Evolutionary conservation across 2,329 filamentous ascomycete genomes (phyloP), one percentile per base, ranked within the genome.

Genomic region (Pestalotiopsis sp.): DNA sequence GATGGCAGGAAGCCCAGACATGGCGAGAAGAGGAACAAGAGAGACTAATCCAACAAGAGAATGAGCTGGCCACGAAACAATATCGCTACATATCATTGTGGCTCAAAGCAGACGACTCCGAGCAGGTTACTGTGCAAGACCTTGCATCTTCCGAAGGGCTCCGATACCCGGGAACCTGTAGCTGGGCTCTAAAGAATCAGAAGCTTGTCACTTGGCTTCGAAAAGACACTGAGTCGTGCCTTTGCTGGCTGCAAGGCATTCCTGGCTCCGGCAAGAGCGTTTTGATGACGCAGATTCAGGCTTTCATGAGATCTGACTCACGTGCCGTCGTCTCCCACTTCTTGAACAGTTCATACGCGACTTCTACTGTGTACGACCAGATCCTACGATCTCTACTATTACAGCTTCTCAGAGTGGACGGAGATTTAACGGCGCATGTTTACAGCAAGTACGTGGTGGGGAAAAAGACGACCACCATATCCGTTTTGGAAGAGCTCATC

Each of bases 241-340:
- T 76, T 22, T n/a, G 80, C 0, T 76, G 74, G 71, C 71, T 81
- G 0, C 75, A 79, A 5, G 80, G 80, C 0, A 69, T 67, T 2
- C 76, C 78, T 0, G 80, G 80, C 0, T 73, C 74, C 0, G 80
- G 80, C 0, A 82, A 82, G 62, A 82, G 78, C 38, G 74, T 80
- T 0, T 56, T 81, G 2, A 61, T 74, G 9, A 69, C 72, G 0
- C 74, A 77, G 22, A 67, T 82, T 6, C 64, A 72, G 7, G 72
- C 55, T 1, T 81, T 79, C 38, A 70, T 80, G 4, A 68, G 67
- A 1, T 30, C 30, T 1, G 56, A 62, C 1, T 40, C 60, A 1
- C 72, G 66, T 10, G 22, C 74, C 9, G 72, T 80, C 1, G 61
- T 78, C 7, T 60, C 55, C 2, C 78, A 82, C 58, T 78, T 82